These are phyloP conservation scores for Polygonum aviculare DNA, from an alignment of 148 eudicot species.

Conservation along the genomic window DNA sequence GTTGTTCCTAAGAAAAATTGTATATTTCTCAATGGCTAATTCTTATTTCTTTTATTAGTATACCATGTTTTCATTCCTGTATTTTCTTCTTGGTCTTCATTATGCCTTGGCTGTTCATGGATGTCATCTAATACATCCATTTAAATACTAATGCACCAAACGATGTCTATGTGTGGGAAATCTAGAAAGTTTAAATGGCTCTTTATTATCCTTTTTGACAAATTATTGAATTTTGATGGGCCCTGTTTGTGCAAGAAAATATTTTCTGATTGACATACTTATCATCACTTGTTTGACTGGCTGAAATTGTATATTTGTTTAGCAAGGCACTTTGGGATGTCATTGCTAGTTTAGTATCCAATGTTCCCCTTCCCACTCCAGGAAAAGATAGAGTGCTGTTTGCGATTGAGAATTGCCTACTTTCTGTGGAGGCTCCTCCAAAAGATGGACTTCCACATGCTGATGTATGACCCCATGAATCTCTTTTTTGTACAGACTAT, in stretches of 20 bases:
- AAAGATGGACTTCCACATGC: conserved; percentile 94
- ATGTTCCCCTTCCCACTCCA: conserved; percentile 86
- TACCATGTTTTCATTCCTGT: neutral
- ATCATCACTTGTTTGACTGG: conserved; percentile 12
- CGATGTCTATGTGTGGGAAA: neutral
- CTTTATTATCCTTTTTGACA: neutral
- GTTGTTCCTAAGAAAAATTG: neutral
- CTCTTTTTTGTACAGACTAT: conserved; percentile 11
- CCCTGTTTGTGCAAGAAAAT: neutral
- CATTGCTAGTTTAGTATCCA: conserved; percentile 57
- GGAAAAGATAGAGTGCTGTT: conserved; percentile 85
- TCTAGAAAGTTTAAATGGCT: neutral
- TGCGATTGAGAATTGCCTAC: conserved; percentile 84
- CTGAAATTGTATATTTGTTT: conserved; percentile 20
- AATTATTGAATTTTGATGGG: neutral
- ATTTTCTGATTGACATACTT: neutral
- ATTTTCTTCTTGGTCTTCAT: neutral
- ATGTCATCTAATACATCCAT: neutral
- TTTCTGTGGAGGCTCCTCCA: conserved; percentile 85
- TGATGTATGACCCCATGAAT: conserved; percentile 48
- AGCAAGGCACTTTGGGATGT: conserved; percentile 99
- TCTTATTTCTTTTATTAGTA: neutral
- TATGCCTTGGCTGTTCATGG: neutral
- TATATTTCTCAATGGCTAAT: neutral
- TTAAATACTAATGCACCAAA: neutral